Base-by-base conservation (phyloP, 768 basidiomycete species). In the Suillus subluteus region DNA sequence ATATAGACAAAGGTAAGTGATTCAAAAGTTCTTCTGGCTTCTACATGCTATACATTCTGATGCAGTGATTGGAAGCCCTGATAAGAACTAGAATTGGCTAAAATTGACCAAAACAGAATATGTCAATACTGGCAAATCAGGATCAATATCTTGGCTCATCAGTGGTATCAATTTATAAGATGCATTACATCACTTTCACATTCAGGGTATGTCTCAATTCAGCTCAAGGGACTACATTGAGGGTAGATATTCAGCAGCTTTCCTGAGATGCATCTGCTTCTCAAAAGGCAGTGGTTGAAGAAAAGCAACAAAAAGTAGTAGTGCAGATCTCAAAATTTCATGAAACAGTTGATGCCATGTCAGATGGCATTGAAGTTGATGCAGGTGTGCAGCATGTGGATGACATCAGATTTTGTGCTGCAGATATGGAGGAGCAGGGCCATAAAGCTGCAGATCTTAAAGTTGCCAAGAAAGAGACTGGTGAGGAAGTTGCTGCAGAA, bases 111-210 rank as follows among this genome's bases (percentile, higher is more conserved):
- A 44, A 15, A 32, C 35, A 11, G 15, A 44, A 50, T 7, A 13
- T 35, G 21, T n/a, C 32, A 8, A 46, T n/a, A 26, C 38, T 4
- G 58, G 58, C 6, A 48, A 46, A 23, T 18, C 1, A 3, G 65
- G 59, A 21, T 46, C 30, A 46, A 38, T 66, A 7, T 58, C 65
- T 48, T 66, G 65, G 65, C 43, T 62, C 21, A 32, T 66, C 6
- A 23, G 43, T 11, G 59, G 65, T 18, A 61, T 66, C 18, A 62
- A 62, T 41, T 21, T 66, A 7, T 58, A 66, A 32, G 32, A 62
- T 66, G 44, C 43, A 4, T 58, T 26, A 26, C 26, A 26, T 26
- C 26, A 26, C 26, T 26, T 26, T 26, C 26, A 26, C 26, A 26
- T 26, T 26, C 26, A 26, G 26, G 26, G 26, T 2, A 26, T 26